Evolutionary conservation across 176 grass and related monocot species (phyloP), one percentile per base, ranked within the genome.

Genomic region (Lolium multiflorum): DNA sequence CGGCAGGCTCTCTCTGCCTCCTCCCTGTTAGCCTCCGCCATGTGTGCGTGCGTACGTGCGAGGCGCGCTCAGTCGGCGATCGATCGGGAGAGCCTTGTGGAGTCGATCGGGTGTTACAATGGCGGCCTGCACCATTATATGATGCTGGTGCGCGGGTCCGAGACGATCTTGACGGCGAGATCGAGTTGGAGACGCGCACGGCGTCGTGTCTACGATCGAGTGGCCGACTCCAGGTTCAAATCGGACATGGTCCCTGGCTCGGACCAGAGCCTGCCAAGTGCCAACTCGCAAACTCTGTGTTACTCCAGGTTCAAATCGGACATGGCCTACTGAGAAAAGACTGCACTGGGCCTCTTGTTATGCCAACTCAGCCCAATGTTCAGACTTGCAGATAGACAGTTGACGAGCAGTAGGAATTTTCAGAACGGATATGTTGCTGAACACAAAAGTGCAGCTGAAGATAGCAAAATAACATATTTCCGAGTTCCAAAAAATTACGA

Each of bases 1-100:
- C 13, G 52, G 24, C 7, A 78, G 0, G 74, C 81, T 54, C 77
- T 20, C 87, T 84, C 87, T 39, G 87, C 84, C 74, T 55, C 74
- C 22, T 76, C 74, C 49, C 74, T 76, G 49, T 55, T 76, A 16
- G 74, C 49, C 25, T 31, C 74, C 49, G 22, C 59, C 24, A 22
- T 26, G 39, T 60, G 14, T 59, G 65, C 14, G 46, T 10, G 22
- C 72, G 16, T 70, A 35, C 31, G 31, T 35, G 31, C 31, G 31
- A 35, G 31, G 31, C 31, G 31, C 31, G 1, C 31, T 35, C 31
- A 3, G 31, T 3, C 35, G 35, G 20, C n/a, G 57, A 37, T 74
- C 71, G 71, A 52, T 50, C 22, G 47, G 0, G 44, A 66, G 63
- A 66, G 63, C 14, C 26, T 35, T 4, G 63, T 66, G 26, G 25